Evolutionary conservation across 176 grass and related monocot genomes (phyloP).

Genomic region (Pontederia paniculata): DNA sequence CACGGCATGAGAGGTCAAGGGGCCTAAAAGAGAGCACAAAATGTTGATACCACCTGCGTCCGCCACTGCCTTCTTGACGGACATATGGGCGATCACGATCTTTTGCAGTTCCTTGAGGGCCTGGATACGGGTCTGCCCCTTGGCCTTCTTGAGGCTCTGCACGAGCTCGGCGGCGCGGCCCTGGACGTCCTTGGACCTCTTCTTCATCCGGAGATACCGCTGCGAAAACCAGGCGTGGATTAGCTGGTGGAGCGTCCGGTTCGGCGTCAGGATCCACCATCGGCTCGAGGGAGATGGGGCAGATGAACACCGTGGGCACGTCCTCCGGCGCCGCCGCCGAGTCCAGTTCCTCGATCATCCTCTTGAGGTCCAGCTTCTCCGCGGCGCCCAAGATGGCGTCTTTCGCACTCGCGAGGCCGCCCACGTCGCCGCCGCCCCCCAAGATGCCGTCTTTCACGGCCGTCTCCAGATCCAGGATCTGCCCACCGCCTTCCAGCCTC

Average conservation of each 20-base stretch:
- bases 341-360: conserved; percentile 95
- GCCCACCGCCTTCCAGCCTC: conserved; percentile 60
- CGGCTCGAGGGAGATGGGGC: conserved; percentile 91
- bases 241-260: conserved; percentile 69
- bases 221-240: conserved; percentile 90
- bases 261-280: conserved; percentile 99
- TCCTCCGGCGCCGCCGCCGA: conserved; percentile 46
- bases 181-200: conserved; percentile 81
- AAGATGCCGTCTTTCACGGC: conserved; percentile 90
- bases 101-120: conserved; percentile 51
- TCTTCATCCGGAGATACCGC: conserved; percentile 66
- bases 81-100: conserved; percentile 43
- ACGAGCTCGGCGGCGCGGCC: conserved; percentile 76
- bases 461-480: conserved; percentile 87
- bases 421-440: conserved; percentile 26
- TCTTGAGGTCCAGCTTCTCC: conserved; percentile 46
- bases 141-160: conserved; percentile 46
- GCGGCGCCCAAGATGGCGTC: conserved; percentile 3
- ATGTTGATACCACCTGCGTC: conserved; percentile 41
- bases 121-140: conserved; percentile 70
- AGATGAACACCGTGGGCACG: conserved; percentile 79
- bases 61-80: conserved; percentile 53
- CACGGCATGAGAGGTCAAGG: conserved; percentile 80
- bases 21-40: conserved; percentile 59
- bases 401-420: conserved; percentile 27